Conservation (phyloP, 2,329 filamentous ascomycete genomes). For the Neurospora sp. region DNA sequence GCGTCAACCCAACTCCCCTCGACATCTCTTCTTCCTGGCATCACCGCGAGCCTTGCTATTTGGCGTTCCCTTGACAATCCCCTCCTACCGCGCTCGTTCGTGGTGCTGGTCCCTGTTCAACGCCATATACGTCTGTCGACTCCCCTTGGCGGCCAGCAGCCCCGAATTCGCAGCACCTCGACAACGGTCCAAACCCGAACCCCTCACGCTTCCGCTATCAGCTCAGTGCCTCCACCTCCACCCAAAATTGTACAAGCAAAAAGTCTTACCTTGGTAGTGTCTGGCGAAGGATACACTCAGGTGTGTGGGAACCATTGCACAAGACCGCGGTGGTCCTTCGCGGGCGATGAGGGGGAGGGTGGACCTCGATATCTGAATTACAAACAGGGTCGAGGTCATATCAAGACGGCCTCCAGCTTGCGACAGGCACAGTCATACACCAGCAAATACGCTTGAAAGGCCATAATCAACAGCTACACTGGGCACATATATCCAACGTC, state of each 20-base stretch:
- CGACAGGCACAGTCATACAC: background rate
- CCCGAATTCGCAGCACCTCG: background rate
- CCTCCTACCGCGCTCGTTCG: background rate
- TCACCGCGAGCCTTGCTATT: background rate
- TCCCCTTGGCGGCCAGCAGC: background rate
- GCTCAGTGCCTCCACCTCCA: background rate
- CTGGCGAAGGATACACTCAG: background rate
- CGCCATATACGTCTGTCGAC: background rate
- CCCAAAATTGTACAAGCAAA: background rate
- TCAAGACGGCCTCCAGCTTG: constrained; percentile 2
- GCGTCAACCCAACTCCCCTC: background rate
- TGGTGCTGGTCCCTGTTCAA: background rate
- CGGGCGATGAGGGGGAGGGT: constrained; percentile 37
- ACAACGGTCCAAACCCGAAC: background rate
- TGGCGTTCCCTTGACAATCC: background rate
- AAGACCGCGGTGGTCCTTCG: constrained; percentile 24
- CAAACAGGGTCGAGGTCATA: constrained; percentile 15
- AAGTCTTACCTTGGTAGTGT: background rate
- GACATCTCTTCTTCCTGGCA: background rate
- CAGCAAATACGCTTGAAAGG: background rate
- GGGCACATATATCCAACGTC: background rate
- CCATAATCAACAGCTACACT: background rate
- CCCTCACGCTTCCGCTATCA: background rate
- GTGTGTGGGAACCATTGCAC: constrained; percentile 14
- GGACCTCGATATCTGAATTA: constrained; percentile 18